A percentile compares a stretch with the other conserved stretches of the same genome.
phyloP scores from a whole-genome alignment of 805 yeast genomes.

The Sugiyamaella chiloensis region DNA sequence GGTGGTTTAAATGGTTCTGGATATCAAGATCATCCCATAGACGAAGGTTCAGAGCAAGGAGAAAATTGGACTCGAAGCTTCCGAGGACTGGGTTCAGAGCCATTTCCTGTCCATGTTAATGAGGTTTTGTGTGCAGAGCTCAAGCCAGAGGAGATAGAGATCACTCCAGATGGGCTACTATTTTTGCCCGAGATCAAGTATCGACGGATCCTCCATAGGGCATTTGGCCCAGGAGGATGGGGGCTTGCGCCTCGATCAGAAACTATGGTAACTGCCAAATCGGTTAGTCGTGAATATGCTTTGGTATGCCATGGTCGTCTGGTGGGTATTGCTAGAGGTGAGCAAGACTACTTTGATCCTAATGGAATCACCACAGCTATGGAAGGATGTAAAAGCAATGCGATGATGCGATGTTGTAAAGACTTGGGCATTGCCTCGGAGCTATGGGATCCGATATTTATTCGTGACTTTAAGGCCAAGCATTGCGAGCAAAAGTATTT shows the following conservation, averaged over 20 bases:
- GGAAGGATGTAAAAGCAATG: conserved; percentile 96
- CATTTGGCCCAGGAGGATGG: conserved; percentile 99
- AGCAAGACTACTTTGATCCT: conserved; percentile 85
- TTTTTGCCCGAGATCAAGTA: conserved; percentile 95
- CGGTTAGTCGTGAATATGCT: conserved; percentile 87
- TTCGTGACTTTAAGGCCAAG: conserved; percentile 59
- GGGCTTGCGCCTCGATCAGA: conserved; percentile 93
- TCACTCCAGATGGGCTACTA: conserved; percentile 91
- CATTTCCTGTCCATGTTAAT: conserved; percentile 62
- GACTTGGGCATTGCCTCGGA: conserved; percentile 96
- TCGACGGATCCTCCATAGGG: conserved; percentile 78
- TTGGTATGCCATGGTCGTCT: conserved; percentile 82
- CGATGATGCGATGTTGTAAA: conserved; percentile 96
- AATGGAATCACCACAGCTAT: conserved; percentile 91
- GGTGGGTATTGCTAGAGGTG: conserved; percentile 92
- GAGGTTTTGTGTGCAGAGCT: conserved; percentile 60
- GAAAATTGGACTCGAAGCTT: conserved; percentile 80
- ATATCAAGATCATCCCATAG: conserved; percentile 8
- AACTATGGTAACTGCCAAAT: conserved; percentile 67
- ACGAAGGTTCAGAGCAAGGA: conserved; percentile 14
- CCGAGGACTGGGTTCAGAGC: conserved; percentile 77
- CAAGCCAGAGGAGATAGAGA: conserved; percentile 75
- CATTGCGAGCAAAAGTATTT: conserved; percentile 72
- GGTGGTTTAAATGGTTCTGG: background rate
- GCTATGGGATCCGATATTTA: conserved; percentile 94